These are phyloP conservation scores for Nicotiana paniculata DNA, from an alignment of 257 asterid genomes.

Conservation along the genomic window DNA sequence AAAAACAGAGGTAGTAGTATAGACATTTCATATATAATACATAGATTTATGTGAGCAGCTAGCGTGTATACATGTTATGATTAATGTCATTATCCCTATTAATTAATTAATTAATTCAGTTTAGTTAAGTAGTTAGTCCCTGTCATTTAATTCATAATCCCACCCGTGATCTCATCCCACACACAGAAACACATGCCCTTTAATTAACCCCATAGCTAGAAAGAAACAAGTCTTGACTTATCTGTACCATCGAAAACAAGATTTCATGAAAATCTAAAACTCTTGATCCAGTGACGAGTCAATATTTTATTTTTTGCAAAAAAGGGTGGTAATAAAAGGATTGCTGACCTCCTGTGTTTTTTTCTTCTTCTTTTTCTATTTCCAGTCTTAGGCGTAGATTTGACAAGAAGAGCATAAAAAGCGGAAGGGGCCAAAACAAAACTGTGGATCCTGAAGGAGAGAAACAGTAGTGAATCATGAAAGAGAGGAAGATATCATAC, in stretches of 20 bases:
- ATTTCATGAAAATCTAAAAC: neutral
- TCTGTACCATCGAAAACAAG: neutral
- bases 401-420: slow-evolving; percentile 5
- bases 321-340: neutral
- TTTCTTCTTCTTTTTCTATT: neutral
- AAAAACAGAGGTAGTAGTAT: neutral
- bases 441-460: slow-evolving; percentile 2
- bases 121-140: slow-evolving; percentile 45
- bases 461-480: neutral
- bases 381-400: neutral
- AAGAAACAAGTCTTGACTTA: neutral
- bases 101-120: slow-evolving; percentile 15
- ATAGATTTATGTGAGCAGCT: neutral
- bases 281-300: neutral
- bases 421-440: slow-evolving; percentile 16
- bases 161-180: slow-evolving; percentile 28
- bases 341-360: neutral
- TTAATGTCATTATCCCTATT: slow-evolving; percentile 37
- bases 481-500: slow-evolving; percentile 16
- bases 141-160: slow-evolving; percentile 34
- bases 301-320: neutral
- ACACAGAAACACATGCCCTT: slow-evolving; percentile 16
- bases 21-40: neutral
- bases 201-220: neutral
- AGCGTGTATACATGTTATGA: slow-evolving; percentile 24